Conservation (phyloP, 2,329 filamentous ascomycete species). For the Fusarium odoratissimum region DNA sequence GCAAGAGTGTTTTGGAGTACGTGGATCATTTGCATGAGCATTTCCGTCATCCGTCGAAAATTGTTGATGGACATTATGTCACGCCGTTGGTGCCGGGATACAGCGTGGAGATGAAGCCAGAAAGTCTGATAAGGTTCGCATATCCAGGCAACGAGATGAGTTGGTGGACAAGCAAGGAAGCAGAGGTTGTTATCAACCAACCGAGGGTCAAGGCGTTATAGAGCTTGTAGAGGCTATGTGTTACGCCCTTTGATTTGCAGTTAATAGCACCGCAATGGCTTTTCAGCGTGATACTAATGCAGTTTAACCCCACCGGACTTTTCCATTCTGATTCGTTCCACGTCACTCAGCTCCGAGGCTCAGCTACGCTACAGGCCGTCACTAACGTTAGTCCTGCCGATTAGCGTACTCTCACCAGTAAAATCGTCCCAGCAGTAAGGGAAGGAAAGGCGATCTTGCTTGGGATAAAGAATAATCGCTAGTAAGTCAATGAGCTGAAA, state of each 20-base stretch:
- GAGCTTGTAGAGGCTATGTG: neutral
- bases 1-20: slow-evolving; percentile 79
- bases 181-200: slow-evolving; percentile 45
- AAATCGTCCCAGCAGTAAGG: fast-evolving
- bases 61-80: slow-evolving; percentile 86
- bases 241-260: too few relatives aligned
- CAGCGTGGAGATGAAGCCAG: slow-evolving; percentile 91
- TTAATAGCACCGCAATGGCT: too few relatives aligned
- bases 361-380: neutral
- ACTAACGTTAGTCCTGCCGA: too few relatives aligned
- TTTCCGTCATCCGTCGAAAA: slow-evolving; percentile 82
- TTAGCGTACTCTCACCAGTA: neutral
- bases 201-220: neutral
- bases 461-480: fast-evolving
- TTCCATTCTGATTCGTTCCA: fast-evolving
- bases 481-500: too few relatives aligned
- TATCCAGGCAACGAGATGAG: slow-evolving; percentile 83
- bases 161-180: slow-evolving; percentile 87
- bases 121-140: slow-evolving; percentile 81
- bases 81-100: slow-evolving; percentile 86
- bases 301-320: fast-evolving
- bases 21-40: slow-evolving; percentile 95
- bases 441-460: fast-evolving
- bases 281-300: too few relatives aligned
- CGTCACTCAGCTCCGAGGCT: fast-evolving